Percentiles rank a stretch among this genome's conserved stretches.
These are phyloP conservation scores for Erodium chrysanthum DNA, from an alignment of 441 rosid species.

Conservation along the genomic window DNA sequence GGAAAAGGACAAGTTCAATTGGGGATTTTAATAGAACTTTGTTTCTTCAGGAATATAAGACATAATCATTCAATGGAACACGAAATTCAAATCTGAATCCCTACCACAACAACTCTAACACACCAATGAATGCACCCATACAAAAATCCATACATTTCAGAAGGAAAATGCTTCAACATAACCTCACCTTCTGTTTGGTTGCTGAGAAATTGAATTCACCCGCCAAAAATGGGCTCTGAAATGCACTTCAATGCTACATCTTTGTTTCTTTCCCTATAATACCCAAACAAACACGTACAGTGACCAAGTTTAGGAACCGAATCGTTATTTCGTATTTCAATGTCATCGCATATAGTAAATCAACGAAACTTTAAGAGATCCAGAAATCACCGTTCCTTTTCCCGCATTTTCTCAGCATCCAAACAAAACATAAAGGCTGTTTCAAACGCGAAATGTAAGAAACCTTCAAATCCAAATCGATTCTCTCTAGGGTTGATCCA, in stretches of 20 bases:
- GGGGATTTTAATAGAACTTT: not conserved
- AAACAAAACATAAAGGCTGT: not conserved
- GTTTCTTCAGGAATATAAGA: not conserved
- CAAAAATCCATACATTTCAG: not conserved
- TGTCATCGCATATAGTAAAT: not conserved
- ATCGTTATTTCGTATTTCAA: not conserved
- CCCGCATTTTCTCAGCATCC: not conserved
- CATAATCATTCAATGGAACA: not conserved
- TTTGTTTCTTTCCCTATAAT: not conserved
- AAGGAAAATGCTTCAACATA: not conserved
- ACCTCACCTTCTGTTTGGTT: constrained; percentile 2
- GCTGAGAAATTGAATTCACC: not conserved
- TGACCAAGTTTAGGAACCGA: not conserved
- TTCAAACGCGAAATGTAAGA: not conserved
- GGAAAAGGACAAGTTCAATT: not conserved
- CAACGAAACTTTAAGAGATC: not conserved
- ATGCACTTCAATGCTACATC: not conserved
- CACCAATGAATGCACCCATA: not conserved
- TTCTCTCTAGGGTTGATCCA: not conserved
- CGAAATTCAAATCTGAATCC: not conserved
- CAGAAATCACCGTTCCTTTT: not conserved
- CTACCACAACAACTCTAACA: not conserved
- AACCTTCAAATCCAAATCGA: not conserved
- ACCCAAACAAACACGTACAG: not conserved
- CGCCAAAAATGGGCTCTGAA: not conserved